A percentile compares a stretch with the other conserved stretches of the same genome.
These are phyloP conservation scores for Trichoderma citrinoviride DNA, from an alignment of 2,329 filamentous ascomycete genomes.

Conservation along the genomic window DNA sequence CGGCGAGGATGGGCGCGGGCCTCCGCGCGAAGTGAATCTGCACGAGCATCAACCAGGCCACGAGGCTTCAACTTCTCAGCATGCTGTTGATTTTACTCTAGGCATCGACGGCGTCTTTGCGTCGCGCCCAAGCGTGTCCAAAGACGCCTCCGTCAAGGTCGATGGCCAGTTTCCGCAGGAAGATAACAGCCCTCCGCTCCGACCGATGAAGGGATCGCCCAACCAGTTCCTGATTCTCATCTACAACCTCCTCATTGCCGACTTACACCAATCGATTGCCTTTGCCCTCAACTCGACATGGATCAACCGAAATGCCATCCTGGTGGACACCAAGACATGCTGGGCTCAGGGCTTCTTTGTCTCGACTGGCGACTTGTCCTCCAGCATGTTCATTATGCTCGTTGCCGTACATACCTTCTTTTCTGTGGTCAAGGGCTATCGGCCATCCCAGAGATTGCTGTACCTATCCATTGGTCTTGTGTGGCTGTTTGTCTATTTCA, in stretches of 20 bases:
- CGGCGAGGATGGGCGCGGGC: conserved; percentile 2
- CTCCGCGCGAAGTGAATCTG: conserved; percentile 19
- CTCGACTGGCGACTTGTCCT: conserved; percentile 63
- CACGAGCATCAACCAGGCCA: not conserved
- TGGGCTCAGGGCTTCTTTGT: conserved; percentile 67
- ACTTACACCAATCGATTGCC: conserved; percentile 63
- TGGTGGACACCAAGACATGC: conserved; percentile 54
- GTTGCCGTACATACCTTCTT: conserved; percentile 68
- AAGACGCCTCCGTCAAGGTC: not conserved
- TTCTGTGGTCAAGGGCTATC: conserved; percentile 56
- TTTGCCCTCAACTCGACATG: conserved; percentile 63
- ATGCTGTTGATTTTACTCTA: conserved; percentile 35
- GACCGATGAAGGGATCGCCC: conserved; percentile 38
- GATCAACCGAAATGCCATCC: conserved; percentile 52
- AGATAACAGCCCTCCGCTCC: not conserved
- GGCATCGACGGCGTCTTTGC: conserved; percentile 38
- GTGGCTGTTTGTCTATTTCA: conserved; percentile 60
- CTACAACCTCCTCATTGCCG: conserved; percentile 66
- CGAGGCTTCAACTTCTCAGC: conserved; percentile 25
- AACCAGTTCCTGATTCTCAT: conserved; percentile 70
- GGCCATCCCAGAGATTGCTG: conserved; percentile 50
- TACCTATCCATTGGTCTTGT: conserved; percentile 46
- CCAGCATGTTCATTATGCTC: conserved; percentile 63
- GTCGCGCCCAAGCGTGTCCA: conserved; percentile 8
- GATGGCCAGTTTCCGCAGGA: not conserved